These are phyloP conservation scores for Jaminaea rosea DNA, from an alignment of 1,284 basidiomycete genomes.

Conservation along the genomic window DNA sequence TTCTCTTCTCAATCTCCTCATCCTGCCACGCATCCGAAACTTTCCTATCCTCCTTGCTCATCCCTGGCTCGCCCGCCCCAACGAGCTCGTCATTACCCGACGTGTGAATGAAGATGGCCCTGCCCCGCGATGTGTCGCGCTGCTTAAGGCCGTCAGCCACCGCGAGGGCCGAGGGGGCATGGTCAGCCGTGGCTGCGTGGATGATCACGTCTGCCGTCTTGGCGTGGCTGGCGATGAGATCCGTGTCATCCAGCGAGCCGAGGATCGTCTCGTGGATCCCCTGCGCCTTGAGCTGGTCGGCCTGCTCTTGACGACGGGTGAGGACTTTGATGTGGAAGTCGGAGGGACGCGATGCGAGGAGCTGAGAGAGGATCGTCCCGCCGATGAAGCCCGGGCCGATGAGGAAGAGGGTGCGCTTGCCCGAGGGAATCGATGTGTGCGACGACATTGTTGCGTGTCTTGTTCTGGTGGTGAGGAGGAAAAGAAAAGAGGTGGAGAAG, in stretches of 20 bases:
- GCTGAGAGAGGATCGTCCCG: background rate
- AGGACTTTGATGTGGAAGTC: constrained; percentile 4
- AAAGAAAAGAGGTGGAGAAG: too few relatives aligned
- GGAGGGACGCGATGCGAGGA: background rate
- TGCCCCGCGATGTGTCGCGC: background rate
- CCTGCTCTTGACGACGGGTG: constrained; percentile 6
- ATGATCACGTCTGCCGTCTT: constrained; percentile 4
- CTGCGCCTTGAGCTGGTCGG: constrained; percentile 1
- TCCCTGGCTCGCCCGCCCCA: background rate
- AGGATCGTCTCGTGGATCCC: constrained; percentile 2
- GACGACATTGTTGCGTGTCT: too few relatives aligned
- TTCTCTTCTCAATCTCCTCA: constrained; percentile 2
- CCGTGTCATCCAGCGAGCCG: constrained; percentile 1
- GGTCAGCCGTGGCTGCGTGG: constrained; percentile 4
- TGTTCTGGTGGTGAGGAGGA: too few relatives aligned
- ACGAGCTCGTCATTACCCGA: constrained; percentile 5
- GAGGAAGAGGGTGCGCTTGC: constrained; percentile 8
- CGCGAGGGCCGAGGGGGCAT: background rate
- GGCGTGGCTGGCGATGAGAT: background rate
- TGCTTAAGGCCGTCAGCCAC: constrained; percentile 2
- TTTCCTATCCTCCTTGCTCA: constrained; percentile 1
- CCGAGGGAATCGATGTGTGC: too few relatives aligned
- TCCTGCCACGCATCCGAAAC: constrained; percentile 3
- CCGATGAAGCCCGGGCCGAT: constrained; percentile 9
- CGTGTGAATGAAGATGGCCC: constrained; percentile 4